Evolutionary conservation across 345 rosid genomes (phyloP).

Genomic region (Arabis hirsuta): DNA sequence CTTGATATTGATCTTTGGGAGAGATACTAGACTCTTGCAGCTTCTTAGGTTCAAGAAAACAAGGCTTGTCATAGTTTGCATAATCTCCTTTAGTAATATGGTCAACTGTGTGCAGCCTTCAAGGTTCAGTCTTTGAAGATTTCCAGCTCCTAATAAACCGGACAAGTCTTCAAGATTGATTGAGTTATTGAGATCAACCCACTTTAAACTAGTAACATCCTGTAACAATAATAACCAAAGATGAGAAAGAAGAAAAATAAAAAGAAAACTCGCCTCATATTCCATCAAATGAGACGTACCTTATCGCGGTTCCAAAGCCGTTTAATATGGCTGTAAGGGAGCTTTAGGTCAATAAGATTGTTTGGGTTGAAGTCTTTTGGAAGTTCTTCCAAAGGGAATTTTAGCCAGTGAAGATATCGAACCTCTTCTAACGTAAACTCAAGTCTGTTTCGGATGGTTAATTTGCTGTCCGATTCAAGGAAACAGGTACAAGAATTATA

Average conservation of each 20-base stretch:
- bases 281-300: conserved; percentile 7
- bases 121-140: conserved; percentile 32
- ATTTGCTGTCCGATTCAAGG: background rate
- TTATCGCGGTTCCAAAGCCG: conserved; percentile 34
- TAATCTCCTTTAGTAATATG: background rate
- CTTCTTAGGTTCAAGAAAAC: conserved; percentile 13
- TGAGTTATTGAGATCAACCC: conserved; percentile 34
- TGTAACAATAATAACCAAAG: background rate
- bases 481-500: background rate
- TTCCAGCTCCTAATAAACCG: conserved; percentile 30
- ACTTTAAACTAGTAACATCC: conserved; percentile 30
- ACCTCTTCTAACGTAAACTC: conserved; percentile 14
- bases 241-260: background rate
- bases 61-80: conserved; percentile 15
- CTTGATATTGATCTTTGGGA: background rate
- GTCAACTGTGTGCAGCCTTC: conserved; percentile 30
- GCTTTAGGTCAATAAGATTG: conserved; percentile 33
- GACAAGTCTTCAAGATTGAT: conserved; percentile 13
- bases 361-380: conserved; percentile 27
- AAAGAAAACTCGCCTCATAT: too few relatives aligned
- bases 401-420: conserved; percentile 33
- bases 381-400: conserved; percentile 27
- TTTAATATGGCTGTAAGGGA: conserved; percentile 29
- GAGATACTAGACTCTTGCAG: background rate
- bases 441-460: conserved; percentile 1